These are phyloP conservation scores for Triticum dicoccoides DNA, from an alignment of 176 grass and related monocot genomes.

Conservation along the genomic window DNA sequence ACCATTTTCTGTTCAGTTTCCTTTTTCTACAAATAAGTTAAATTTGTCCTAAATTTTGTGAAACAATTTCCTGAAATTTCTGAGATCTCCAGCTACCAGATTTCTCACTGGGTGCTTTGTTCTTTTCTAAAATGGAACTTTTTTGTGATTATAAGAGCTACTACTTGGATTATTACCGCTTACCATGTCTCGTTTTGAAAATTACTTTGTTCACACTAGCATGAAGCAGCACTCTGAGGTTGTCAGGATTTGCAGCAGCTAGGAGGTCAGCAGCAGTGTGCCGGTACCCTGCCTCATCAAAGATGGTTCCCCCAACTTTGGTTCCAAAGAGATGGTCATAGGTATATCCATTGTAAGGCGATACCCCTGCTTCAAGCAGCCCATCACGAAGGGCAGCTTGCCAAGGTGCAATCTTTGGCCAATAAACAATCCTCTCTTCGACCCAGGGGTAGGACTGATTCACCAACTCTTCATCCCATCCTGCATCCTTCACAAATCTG, in stretches of 20 bases:
- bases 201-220: slow-evolving; percentile 71
- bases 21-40: background rate
- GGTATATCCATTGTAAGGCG: slow-evolving; percentile 87
- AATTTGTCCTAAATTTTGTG: background rate
- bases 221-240: slow-evolving; percentile 77
- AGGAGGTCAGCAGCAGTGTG: slow-evolving; percentile 89
- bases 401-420: slow-evolving; percentile 83
- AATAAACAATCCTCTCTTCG: slow-evolving; percentile 74
- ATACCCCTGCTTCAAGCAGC: slow-evolving; percentile 71
- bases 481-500: slow-evolving; percentile 60
- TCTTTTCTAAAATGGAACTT: background rate
- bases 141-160: background rate
- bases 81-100: background rate
- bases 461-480: slow-evolving; percentile 79
- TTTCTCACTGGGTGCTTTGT: background rate
- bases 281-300: slow-evolving; percentile 69
- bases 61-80: background rate
- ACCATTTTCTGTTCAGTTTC: background rate
- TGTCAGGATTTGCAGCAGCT: slow-evolving; percentile 50
- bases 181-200: slow-evolving; percentile 52
- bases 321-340: slow-evolving; percentile 86
- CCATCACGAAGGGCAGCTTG: slow-evolving; percentile 74
- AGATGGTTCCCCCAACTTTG: slow-evolving; percentile 88
- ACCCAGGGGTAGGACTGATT: slow-evolving; percentile 91
- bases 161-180: slow-evolving; percentile 11